These are phyloP conservation scores for Neohortaea acidophila DNA, from an alignment of 495 filamentous ascomycete genomes.

Conservation along the genomic window DNA sequence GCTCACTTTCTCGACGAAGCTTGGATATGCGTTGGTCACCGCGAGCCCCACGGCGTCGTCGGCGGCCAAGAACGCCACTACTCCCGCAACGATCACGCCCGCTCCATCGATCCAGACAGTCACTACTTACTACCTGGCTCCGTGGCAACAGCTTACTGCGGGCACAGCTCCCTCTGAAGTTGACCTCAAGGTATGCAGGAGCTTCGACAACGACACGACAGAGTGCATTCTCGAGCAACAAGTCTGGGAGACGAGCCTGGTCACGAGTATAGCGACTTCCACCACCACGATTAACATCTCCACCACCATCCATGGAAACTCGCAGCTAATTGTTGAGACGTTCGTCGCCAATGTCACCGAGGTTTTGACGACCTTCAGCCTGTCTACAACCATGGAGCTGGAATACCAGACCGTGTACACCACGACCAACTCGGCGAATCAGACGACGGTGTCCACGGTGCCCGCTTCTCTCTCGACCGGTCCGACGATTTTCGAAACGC, in stretches of 20 bases:
- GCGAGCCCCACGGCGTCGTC: conserved; percentile 18
- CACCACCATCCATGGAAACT: conserved; percentile 21
- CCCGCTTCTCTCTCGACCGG: conserved; percentile 2
- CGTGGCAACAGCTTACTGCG: conserved; percentile 22
- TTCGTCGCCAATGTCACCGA: conserved; percentile 21
- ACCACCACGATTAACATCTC: conserved; percentile 18
- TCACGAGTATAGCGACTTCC: conserved; percentile 16
- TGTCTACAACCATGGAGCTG: conserved; percentile 17
- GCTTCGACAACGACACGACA: conserved; percentile 14
- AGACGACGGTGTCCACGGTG: conserved; percentile 1
- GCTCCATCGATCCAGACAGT: conserved; percentile 17
- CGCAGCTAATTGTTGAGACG: conserved; percentile 21
- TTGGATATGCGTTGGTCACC: conserved; percentile 19
- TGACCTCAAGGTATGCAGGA: conserved; percentile 21
- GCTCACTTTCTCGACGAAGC: conserved; percentile 26
- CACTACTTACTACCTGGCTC: conserved; percentile 25
- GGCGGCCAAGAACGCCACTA: not conserved
- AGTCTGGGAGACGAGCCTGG: conserved; percentile 21
- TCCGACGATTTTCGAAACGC: conserved; percentile 13
- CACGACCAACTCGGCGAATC: not conserved
- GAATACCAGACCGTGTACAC: conserved; percentile 10
- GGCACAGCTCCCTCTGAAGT: conserved; percentile 19
- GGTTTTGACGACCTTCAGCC: conserved; percentile 18
- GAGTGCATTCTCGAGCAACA: conserved; percentile 21
- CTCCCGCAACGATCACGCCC: conserved; percentile 18